Base-by-base conservation (phyloP, 768 basidiomycete genomes). In the Leccinum broughii region DNA sequence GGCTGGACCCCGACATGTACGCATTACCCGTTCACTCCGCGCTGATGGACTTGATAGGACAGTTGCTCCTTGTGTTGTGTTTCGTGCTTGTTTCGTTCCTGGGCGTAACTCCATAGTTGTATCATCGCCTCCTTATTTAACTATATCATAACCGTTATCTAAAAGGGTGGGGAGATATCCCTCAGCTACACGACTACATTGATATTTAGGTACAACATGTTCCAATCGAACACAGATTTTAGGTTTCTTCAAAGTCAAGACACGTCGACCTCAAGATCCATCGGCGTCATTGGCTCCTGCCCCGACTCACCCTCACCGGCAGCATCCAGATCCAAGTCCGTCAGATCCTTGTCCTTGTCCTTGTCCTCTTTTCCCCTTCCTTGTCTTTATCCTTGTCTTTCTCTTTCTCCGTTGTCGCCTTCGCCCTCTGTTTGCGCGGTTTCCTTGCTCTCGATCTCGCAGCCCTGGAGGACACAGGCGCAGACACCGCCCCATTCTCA, bases 11-110 rank as follows among this genome's bases (percentile, higher is more conserved):
- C 6, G 95, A 98, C 71, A 87, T 90, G 76, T 95, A 96, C 71
- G 93, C 93, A 2, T 77, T 98, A n/a, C 95, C 95, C 8, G 84
- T 96, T 28, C 94, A 96, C 64, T 93, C 92, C 11, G 92, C 94
- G 1, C 69, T 93, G 48, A 88, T 95, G 81, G 93, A 95, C 71
- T 83, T 96, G 55, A 75, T 90, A 34, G 92, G 93, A 15, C 90
- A 95, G 70, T 70, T 89, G 22, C 77, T 96, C 8, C 83, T 98
- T 9, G 92, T 93, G 2, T 66, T 83, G 1, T 90, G 89, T 70
- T 92, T 90, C 65, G 82, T 86, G 71, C 75, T 92, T 30, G 87
- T 88, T 3, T 81, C 84, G 2, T 66, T 66, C 14, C 41, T 81
- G 3, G 82, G 82, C 28, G 55, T 64, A 2, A 51, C 56, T 5